phyloP scores from a whole-genome alignment of 192 early-diverging fungal species.

The Linnemannia zychae region DNA sequence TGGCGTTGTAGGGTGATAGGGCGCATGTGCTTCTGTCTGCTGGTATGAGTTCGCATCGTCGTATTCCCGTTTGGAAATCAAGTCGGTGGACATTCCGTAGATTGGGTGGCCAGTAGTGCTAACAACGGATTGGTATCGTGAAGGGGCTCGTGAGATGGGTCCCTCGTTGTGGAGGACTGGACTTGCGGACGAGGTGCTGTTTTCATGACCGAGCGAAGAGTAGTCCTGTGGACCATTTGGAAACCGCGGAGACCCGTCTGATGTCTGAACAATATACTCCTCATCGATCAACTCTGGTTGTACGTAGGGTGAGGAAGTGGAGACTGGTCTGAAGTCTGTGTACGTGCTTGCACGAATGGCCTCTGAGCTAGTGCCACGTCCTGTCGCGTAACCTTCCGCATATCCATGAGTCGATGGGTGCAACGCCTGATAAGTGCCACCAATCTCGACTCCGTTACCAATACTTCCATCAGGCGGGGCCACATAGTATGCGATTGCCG shows the following conservation, averaged over 20 bases:
- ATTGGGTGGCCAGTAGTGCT: conserved; percentile 11
- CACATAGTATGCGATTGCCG: neutral
- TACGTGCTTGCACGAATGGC: neutral
- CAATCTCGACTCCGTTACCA: neutral
- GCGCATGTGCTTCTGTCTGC: neutral
- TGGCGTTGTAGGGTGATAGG: neutral
- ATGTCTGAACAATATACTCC: neutral
- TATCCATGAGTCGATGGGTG: neutral
- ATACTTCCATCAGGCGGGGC: neutral
- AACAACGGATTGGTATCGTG: conserved; percentile 29
- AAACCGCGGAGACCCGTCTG: neutral
- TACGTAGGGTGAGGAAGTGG: neutral
- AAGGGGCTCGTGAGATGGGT: neutral
- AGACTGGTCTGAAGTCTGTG: neutral
- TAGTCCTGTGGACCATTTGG: conserved; percentile 32
- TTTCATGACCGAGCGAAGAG: neutral
- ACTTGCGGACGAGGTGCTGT: neutral
- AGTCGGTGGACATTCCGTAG: neutral
- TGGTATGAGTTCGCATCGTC: neutral
- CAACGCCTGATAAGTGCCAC: neutral
- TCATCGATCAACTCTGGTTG: conserved; percentile 23
- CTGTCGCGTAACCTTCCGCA: neutral
- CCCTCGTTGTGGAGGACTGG: neutral
- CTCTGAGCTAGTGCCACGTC: neutral
- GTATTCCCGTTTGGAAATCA: neutral